These are phyloP conservation scores for Fusarium brachygibbosum DNA, from an alignment of 2,329 filamentous ascomycete genomes.

Conservation along the genomic window DNA sequence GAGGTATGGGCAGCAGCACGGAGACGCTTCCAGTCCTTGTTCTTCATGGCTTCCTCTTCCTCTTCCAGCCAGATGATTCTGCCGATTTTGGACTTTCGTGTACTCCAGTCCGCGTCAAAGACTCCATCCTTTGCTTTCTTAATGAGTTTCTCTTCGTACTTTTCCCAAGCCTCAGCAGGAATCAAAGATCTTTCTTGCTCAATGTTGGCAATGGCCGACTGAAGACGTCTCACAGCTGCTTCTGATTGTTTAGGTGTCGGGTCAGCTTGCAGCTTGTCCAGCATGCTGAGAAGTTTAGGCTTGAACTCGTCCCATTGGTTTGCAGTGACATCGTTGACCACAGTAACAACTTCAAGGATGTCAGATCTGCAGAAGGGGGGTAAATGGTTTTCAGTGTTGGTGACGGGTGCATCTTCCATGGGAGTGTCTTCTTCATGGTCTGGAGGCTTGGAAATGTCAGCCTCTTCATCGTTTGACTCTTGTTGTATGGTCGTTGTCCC, in stretches of 20 bases:
- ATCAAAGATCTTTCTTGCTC: slow-evolving; percentile 39
- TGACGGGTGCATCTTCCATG: slow-evolving; percentile 15
- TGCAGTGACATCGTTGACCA: not conserved
- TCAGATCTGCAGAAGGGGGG: slow-evolving; percentile 8
- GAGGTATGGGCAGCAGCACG: slow-evolving; percentile 46
- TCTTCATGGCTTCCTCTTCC: slow-evolving; percentile 46
- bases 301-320: slow-evolving; percentile 20
- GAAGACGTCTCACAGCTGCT: slow-evolving; percentile 23
- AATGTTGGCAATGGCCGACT: slow-evolving; percentile 6
- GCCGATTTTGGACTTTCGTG: slow-evolving; percentile 38
- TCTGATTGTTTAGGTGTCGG: slow-evolving; percentile 16
- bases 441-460: not conserved
- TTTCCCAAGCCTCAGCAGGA: slow-evolving; percentile 37
- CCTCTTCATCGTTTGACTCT: not conserved
- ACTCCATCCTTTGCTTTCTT: slow-evolving; percentile 21
- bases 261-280: slow-evolving; percentile 12
- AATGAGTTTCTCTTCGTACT: slow-evolving; percentile 45
- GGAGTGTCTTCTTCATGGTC: slow-evolving; percentile 7
- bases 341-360: slow-evolving; percentile 8
- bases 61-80: slow-evolving; percentile 49
- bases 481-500: not conserved
- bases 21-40: slow-evolving; percentile 48
- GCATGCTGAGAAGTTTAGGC: slow-evolving; percentile 23
- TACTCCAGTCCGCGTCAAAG: slow-evolving; percentile 39
- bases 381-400: not conserved